Conservation (phyloP, 371 early-diverging fungal genomes). For the Haplosporangium sp. region DNA sequence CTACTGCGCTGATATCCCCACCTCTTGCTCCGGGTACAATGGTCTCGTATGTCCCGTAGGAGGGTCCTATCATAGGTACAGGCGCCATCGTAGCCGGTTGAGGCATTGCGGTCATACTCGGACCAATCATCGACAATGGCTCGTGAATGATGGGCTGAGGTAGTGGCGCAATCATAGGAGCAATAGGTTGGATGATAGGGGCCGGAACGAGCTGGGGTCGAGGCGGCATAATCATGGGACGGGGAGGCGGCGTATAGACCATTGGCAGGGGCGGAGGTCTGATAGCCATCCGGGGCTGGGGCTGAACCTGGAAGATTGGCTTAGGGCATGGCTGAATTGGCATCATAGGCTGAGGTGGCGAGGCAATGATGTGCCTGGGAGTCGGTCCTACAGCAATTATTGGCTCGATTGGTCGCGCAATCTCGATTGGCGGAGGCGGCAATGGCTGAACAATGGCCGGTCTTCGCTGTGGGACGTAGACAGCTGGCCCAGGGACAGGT, state of each 20-base stretch:
- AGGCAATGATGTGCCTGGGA: constrained; percentile 2
- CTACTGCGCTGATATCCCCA: background rate
- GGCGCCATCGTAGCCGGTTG: constrained; percentile 6
- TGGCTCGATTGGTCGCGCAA: constrained; percentile 6
- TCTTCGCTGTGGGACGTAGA: constrained; percentile 26
- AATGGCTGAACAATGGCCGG: constrained; percentile 23
- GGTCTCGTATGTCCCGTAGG: constrained; percentile 34
- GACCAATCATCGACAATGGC: background rate
- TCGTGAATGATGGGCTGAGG: constrained; percentile 14
- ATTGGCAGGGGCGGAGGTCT: constrained; percentile 24
- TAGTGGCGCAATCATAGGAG: constrained; percentile 7
- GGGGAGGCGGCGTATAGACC: constrained; percentile 18
- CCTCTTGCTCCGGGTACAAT: constrained; percentile 33
- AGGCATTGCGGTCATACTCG: background rate
- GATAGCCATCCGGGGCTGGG: constrained; percentile 18
- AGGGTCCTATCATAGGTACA: constrained; percentile 10
- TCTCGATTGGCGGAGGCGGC: background rate
- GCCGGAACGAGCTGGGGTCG: constrained; percentile 12
- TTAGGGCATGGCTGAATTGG: constrained; percentile 1
- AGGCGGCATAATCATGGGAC: constrained; percentile 17
- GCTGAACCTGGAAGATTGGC: constrained; percentile 7
- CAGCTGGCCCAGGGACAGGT: constrained; percentile 15
- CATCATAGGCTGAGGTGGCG: constrained; percentile 8
- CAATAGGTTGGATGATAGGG: constrained; percentile 6
- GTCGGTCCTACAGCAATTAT: background rate